Evolutionary conservation across 2,329 filamentous ascomycete species (phyloP).

Genomic region (Phialophora chinensis): DNA sequence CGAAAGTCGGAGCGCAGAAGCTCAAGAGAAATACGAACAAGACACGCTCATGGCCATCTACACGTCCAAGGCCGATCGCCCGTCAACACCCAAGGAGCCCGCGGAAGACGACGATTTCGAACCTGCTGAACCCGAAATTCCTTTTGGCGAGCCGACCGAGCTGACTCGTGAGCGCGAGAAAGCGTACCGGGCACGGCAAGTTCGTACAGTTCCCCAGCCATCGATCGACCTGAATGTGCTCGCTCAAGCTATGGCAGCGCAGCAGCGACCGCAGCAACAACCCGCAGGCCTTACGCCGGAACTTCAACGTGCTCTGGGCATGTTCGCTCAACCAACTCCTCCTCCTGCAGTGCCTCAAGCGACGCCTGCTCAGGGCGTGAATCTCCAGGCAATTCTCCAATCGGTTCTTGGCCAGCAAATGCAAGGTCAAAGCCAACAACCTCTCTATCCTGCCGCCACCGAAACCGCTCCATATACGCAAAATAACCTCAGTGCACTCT

Average conservation of each 20-base stretch:
- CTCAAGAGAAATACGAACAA: constrained; percentile 55
- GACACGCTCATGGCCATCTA: constrained; percentile 58
- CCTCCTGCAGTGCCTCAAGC: constrained; percentile 36
- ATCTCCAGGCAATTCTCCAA: constrained; percentile 27
- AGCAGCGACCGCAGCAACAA: constrained; percentile 41
- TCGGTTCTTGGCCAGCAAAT: constrained; percentile 42
- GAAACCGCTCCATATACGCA: constrained; percentile 10
- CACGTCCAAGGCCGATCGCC: constrained; percentile 53
- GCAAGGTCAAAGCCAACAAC: constrained; percentile 29
- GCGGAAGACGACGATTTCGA: constrained; percentile 46
- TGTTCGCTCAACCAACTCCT: constrained; percentile 44
- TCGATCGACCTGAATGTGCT: constrained; percentile 40
- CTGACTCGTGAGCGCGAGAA: constrained; percentile 50
- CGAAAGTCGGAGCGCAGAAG: constrained; percentile 50
- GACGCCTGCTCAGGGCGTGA: constrained; percentile 28
- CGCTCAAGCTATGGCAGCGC: constrained; percentile 41
- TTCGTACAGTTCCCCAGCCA: constrained; percentile 43
- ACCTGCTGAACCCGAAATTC: constrained; percentile 43
- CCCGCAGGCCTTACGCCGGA: constrained; percentile 25
- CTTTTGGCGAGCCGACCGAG: constrained; percentile 53
- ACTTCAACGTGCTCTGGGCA: constrained; percentile 44
- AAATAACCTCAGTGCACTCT: constrained; percentile 26
- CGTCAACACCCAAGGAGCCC: constrained; percentile 54
- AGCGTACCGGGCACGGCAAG: constrained; percentile 43
- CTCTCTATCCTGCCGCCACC: constrained; percentile 39